Percentiles rank a stretch among this genome's conserved stretches.
Conservation (phyloP, 495 filamentous ascomycete genomes). For the Neurospora tetrasperma region DNA sequence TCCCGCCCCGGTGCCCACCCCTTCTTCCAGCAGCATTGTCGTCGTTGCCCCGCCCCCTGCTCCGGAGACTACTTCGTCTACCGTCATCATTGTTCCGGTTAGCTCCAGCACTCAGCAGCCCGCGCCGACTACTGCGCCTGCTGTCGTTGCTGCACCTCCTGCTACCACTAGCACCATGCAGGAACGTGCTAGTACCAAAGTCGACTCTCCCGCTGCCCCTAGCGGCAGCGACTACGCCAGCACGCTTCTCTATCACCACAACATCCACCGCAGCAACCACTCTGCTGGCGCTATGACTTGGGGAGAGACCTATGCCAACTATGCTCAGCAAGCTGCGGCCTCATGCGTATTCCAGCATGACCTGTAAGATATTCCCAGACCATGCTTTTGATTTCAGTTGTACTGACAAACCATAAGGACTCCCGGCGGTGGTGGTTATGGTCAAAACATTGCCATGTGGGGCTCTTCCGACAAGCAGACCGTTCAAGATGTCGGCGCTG, state of each 20-base stretch:
- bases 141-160: slow-evolving; percentile 3
- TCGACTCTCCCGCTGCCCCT: slow-evolving; percentile 8
- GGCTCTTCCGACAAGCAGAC: slow-evolving; percentile 17
- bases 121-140: background rate
- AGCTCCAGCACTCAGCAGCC: slow-evolving; percentile 2
- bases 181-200: slow-evolving; percentile 5
- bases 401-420: slow-evolving; percentile 18
- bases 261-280: slow-evolving; percentile 78
- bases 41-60: slow-evolving; percentile 2
- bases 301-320: slow-evolving; percentile 49
- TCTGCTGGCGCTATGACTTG: slow-evolving; percentile 54
- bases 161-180: slow-evolving; percentile 7
- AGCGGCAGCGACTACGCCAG: slow-evolving; percentile 19
- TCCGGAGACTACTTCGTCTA: slow-evolving; percentile 10
- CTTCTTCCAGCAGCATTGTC: slow-evolving; percentile 5
- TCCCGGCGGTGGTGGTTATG: slow-evolving; percentile 56
- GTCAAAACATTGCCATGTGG: slow-evolving; percentile 69
- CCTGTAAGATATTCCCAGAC: slow-evolving; percentile 46
- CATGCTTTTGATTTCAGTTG: background rate
- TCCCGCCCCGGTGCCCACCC: slow-evolving; percentile 2
- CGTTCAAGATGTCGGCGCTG: slow-evolving; percentile 18
- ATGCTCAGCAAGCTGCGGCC: slow-evolving; percentile 38
- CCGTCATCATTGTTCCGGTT: slow-evolving; percentile 4
- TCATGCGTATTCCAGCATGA: slow-evolving; percentile 67
- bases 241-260: slow-evolving; percentile 59